Evolutionary conservation across 495 filamentous ascomycete genomes (phyloP), one percentile per base, ranked within the genome.

Genomic region (Filosporella fistucella): DNA sequence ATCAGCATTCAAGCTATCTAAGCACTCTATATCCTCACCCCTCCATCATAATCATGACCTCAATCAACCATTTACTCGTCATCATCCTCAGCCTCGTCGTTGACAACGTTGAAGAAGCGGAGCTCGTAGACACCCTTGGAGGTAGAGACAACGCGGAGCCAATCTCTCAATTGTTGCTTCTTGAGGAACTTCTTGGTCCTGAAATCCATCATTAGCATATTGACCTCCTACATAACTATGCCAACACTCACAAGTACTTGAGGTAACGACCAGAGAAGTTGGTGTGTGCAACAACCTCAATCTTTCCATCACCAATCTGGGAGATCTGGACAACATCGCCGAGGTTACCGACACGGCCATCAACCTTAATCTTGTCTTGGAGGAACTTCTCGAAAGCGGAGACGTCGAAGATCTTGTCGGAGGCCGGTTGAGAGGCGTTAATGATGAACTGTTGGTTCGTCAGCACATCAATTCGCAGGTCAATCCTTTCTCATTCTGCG

Each of bases 151-250:
- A 98, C 93, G 59, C 93, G 90, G 65, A 98, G 85, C 94, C 94
- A 98, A 78, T 98, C 93, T 74, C 93, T 87, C 69, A 98, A 84
- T 77, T 96, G 91, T 80, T 95, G 89, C 85, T 98, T 98, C 88
- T 98, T 98, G 70, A 98, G 87, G 85, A 94, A 98, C 80, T 97
- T 98, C 88, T 98, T 98, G 68, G 93, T 98, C 70, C 91, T 96
- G 58, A 56, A 44, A 21, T 56, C 30, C 23, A 43, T 23, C 22
- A 42, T 36, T 42, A 46, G 45, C 30, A 20, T 45, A 11, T 34
- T n/a, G 29, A 33, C 17, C 4, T 24, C n/a, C 34, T 39, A 21
- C 17, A 12, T 18, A 21, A 35, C 34, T 24, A 9, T 16, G 44
- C 28, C 25, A 14, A 34, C 34, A 78, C 91, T 57, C 75, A 96